Conservation (phyloP, 1,139 yeast species). For the Scheffersomyces titani region DNA sequence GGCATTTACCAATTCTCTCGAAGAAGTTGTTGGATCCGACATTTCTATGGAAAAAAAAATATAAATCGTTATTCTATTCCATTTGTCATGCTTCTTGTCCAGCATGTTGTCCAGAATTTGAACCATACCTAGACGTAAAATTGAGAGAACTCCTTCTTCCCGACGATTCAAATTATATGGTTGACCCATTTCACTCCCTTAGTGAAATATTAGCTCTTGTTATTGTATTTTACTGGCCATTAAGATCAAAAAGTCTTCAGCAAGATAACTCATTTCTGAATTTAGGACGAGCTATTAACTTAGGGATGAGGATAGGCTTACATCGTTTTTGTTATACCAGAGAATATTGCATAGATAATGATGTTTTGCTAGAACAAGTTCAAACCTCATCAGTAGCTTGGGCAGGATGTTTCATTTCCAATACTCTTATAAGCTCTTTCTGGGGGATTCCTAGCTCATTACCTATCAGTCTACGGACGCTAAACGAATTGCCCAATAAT, state of each 20-base stretch:
- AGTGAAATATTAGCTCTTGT: neutral
- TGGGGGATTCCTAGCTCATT: neutral
- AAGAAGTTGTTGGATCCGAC: neutral
- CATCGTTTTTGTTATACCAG: neutral
- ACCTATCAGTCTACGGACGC: neutral
- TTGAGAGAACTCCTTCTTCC: neutral
- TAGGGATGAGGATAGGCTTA: neutral
- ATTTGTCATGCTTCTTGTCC: neutral
- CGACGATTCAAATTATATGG: neutral
- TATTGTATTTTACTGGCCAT: neutral
- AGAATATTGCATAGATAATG: neutral
- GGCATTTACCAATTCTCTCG: neutral
- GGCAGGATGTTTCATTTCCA: neutral
- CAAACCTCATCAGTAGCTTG: neutral
- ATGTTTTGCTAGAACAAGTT: neutral
- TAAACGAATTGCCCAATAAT: neutral
- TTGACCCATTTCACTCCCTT: neutral
- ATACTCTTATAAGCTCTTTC: neutral
- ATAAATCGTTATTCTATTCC: neutral
- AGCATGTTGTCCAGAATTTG: neutral
- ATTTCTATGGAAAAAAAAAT: neutral
- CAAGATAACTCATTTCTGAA: neutral
- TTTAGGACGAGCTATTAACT: neutral
- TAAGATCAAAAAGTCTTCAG: neutral
- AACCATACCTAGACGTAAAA: neutral